phyloP scores from a whole-genome alignment of 805 yeast species.

The Saccharomycopsis olivae region DNA sequence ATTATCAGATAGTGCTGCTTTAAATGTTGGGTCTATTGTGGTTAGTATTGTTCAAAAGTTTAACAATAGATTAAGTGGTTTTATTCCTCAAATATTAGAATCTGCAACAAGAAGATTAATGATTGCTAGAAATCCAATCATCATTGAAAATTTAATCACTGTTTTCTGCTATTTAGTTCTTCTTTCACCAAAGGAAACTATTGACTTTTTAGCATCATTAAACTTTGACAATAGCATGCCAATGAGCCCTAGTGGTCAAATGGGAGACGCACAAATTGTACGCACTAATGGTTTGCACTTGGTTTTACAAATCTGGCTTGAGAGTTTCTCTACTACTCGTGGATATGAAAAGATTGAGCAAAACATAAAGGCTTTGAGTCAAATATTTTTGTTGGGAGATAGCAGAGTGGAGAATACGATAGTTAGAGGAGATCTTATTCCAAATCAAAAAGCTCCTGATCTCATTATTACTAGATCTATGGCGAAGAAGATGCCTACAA shows the following conservation, averaged over 20 bases:
- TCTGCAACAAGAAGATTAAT: constrained; percentile 64
- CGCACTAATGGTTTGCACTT: constrained; percentile 35
- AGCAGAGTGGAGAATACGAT: constrained; percentile 35
- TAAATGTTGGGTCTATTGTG: constrained; percentile 62
- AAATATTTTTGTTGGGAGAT: constrained; percentile 51
- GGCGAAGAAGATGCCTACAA: constrained; percentile 54
- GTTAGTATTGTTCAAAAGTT: constrained; percentile 47
- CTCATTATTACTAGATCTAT: constrained; percentile 79
- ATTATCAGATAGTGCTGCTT: constrained; percentile 71
- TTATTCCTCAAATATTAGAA: constrained; percentile 44
- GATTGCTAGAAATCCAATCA: constrained; percentile 55
- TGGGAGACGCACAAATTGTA: not conserved
- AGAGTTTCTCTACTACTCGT: constrained; percentile 66
- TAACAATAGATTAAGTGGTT: constrained; percentile 26
- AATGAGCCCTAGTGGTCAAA: constrained; percentile 6
- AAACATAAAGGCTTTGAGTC: constrained; percentile 59
- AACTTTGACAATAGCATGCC: constrained; percentile 20
- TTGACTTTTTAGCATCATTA: constrained; percentile 46
- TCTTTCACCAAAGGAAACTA: constrained; percentile 49
- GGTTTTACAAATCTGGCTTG: constrained; percentile 74
- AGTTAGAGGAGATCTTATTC: constrained; percentile 73
- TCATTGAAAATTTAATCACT: constrained; percentile 66
- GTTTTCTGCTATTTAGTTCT: constrained; percentile 67
- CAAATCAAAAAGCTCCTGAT: constrained; percentile 38
- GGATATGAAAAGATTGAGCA: constrained; percentile 65